Conservation (phyloP, 2,329 filamentous ascomycete species). For the Fusarium tanahbumbuense region DNA sequence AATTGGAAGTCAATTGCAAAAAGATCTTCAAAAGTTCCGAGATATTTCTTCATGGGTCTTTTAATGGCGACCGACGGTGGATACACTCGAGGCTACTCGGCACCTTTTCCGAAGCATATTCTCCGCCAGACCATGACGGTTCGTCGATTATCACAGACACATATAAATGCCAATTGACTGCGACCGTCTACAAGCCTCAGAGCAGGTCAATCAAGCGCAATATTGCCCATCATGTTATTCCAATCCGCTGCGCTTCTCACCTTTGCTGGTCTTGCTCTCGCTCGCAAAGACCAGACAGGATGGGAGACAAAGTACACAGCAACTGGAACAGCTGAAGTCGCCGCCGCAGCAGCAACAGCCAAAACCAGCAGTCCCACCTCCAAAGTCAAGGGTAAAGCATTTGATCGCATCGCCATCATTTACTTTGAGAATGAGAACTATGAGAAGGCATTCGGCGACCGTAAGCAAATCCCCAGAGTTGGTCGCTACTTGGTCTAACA, state of each 20-base stretch:
- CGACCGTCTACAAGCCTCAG: too few species aligned
- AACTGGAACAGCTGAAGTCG: conserved; percentile 62
- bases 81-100: not conserved
- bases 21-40: not conserved
- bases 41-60: not conserved
- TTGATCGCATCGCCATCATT: conserved; percentile 78
- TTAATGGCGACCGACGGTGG: conserved; percentile 23
- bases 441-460: conserved; percentile 71
- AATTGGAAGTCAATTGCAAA: conserved; percentile 15
- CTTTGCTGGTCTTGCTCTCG: conserved; percentile 44
- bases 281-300: conserved; percentile 26
- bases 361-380: conserved; percentile 70
- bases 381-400: conserved; percentile 75
- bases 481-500: not conserved
- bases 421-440: conserved; percentile 84
- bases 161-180: too few species aligned
- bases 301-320: conserved; percentile 62
- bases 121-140: not conserved
- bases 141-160: too few species aligned
- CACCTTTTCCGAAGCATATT: conserved; percentile 14
- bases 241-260: conserved; percentile 42
- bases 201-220: not conserved
- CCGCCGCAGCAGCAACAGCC: conserved; percentile 69
- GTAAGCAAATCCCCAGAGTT: conserved; percentile 47
- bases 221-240: conserved; percentile 28